Conservation (phyloP, 805 yeast species). For the Metschnikowia kunwiensis region DNA sequence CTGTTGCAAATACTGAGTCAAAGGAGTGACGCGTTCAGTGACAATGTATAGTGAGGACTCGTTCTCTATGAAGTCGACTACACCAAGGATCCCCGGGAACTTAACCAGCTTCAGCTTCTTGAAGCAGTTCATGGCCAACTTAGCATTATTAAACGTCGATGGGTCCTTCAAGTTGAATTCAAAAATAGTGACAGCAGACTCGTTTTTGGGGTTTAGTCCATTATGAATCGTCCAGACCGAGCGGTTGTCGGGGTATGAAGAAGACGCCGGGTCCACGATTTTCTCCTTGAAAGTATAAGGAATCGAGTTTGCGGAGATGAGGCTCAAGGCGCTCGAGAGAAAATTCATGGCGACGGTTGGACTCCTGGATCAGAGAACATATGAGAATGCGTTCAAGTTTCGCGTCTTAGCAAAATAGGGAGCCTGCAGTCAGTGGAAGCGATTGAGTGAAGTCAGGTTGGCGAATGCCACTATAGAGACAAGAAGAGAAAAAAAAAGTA, state of each 20-base stretch:
- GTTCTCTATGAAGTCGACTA: constrained; percentile 61
- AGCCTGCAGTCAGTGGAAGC: too few relatives aligned
- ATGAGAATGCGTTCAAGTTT: too few relatives aligned
- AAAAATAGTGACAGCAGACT: constrained; percentile 58
- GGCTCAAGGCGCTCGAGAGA: constrained; percentile 57
- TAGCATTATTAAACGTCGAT: constrained; percentile 24
- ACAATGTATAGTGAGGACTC: constrained; percentile 57
- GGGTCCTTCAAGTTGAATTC: constrained; percentile 52
- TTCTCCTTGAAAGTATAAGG: constrained; percentile 56
- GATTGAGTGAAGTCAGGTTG: too few relatives aligned
- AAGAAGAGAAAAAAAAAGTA: too few relatives aligned
- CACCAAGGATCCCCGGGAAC: constrained; percentile 65
- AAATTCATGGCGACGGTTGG: constrained; percentile 73
- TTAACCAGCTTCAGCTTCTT: constrained; percentile 53
- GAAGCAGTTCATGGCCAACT: constrained; percentile 36
- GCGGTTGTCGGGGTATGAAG: constrained; percentile 21
- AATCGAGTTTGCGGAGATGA: constrained; percentile 53
- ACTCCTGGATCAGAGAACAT: too few relatives aligned
- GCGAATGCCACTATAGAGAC: too few relatives aligned
- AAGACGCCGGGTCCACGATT: constrained; percentile 27
- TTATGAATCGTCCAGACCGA: constrained; percentile 63
- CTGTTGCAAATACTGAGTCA: constrained; percentile 38
- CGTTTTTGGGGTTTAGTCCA: constrained; percentile 55
- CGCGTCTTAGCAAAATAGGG: too few relatives aligned
- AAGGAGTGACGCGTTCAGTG: constrained; percentile 64